phyloP scores from a whole-genome alignment of 1,284 basidiomycete species.

The Pascua sp. region DNA sequence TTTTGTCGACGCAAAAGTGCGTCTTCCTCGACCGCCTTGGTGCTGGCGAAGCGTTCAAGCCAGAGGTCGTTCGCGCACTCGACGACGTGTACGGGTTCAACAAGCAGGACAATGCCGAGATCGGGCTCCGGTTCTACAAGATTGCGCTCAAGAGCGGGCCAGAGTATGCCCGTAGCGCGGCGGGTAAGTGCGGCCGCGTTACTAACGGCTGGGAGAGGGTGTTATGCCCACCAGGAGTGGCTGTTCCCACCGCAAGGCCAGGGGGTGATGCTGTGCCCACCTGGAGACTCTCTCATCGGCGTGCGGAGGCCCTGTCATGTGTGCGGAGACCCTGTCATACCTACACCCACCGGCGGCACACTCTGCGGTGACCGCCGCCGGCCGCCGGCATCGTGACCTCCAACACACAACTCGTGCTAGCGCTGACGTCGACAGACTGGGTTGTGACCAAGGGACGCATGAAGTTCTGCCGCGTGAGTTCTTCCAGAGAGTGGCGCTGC shows the following conservation, averaged over 20 bases:
- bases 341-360: background rate
- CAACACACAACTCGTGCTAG: background rate
- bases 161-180: slow-evolving; percentile 51
- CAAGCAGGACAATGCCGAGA: slow-evolving; percentile 51
- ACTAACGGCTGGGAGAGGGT: no score
- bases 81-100: slow-evolving; percentile 51
- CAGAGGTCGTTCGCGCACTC: slow-evolving; percentile 39
- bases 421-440: slow-evolving; percentile 41
- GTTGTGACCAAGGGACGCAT: slow-evolving; percentile 53
- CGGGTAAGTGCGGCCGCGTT: slow-evolving; percentile 33
- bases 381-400: no score
- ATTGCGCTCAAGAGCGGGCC: slow-evolving; percentile 52
- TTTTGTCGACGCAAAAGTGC: slow-evolving; percentile 44
- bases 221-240: no score
- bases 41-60: slow-evolving; percentile 37
- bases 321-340: background rate
- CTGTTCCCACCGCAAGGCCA: no score
- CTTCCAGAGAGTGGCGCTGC: background rate
- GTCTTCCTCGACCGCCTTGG: slow-evolving; percentile 54
- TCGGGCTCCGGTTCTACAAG: slow-evolving; percentile 53
- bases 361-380: background rate
- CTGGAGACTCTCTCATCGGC: background rate
- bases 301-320: background rate
- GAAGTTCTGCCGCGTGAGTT: slow-evolving; percentile 50
- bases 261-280: no score